A percentile compares a stretch with the other conserved stretches of the same genome.
Conservation (phyloP, 345 rosid genomes). For the Dovyalis caffra region DNA sequence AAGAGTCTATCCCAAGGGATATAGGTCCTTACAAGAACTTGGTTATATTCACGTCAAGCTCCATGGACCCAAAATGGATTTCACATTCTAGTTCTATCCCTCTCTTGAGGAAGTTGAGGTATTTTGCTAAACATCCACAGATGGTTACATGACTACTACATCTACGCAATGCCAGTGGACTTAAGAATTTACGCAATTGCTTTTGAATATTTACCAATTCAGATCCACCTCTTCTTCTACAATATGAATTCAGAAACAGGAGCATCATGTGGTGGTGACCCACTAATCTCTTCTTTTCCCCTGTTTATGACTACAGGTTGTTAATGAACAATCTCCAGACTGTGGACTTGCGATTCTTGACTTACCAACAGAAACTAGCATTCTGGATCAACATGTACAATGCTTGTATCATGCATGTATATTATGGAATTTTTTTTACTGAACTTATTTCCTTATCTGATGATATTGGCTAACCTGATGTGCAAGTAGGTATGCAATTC, state of each 20-base stretch:
- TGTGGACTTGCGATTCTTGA: slow-evolving; percentile 62
- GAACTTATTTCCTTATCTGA: not conserved
- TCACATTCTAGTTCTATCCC: slow-evolving; percentile 76
- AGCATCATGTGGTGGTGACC: not conserved
- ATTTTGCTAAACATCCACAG: slow-evolving; percentile 2
- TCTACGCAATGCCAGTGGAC: too few species aligned
- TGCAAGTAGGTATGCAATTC: not conserved
- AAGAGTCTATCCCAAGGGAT: slow-evolving; percentile 80
- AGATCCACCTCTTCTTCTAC: not conserved
- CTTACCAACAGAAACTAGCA: slow-evolving; percentile 74
- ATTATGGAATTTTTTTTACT: not conserved
- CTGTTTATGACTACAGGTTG: slow-evolving; percentile 45
- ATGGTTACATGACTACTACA: too few species aligned
- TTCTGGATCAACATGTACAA: slow-evolving; percentile 99
- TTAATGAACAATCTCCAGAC: slow-evolving; percentile 71
- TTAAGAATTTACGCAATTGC: too few species aligned
- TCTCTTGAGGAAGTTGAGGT: slow-evolving; percentile 73
- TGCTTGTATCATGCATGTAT: slow-evolving; percentile 97
- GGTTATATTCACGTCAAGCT: slow-evolving; percentile 70
- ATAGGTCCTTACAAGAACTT: slow-evolving; percentile 89
- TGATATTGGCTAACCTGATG: slow-evolving; percentile 10
- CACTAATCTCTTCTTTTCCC: not conserved
- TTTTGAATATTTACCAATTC: not conserved
- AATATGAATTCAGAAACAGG: not conserved
- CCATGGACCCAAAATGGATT: slow-evolving; percentile 83